Evolutionary conservation across 495 filamentous ascomycete species (phyloP).

Genomic region (Hypoxylon fuscum): DNA sequence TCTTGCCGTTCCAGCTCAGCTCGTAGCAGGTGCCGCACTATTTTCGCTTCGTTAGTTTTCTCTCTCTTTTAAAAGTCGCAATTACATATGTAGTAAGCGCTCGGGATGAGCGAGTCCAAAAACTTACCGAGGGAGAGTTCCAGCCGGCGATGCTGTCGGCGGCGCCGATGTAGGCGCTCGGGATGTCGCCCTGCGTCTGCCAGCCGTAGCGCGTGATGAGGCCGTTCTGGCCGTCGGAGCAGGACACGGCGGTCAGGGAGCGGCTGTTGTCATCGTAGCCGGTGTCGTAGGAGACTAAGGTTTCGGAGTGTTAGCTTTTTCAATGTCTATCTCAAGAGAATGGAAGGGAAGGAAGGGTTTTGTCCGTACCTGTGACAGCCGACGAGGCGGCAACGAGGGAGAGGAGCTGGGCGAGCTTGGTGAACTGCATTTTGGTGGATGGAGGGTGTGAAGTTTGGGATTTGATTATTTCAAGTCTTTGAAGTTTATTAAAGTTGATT

Average conservation of each 20-base stretch:
- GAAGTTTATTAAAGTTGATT: constrained; percentile 21
- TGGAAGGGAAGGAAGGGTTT: not conserved
- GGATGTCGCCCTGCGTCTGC: constrained; percentile 57
- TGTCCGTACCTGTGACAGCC: constrained; percentile 16
- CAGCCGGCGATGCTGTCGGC: constrained; percentile 65
- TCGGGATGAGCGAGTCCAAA: not conserved
- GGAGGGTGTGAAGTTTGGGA: not conserved
- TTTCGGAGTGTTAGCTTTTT: not conserved
- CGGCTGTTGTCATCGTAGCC: constrained; percentile 63
- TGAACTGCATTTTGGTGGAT: constrained; percentile 60
- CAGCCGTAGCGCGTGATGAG: constrained; percentile 63
- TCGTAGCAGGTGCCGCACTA: constrained; percentile 76
- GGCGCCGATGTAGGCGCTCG: constrained; percentile 70
- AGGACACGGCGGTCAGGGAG: constrained; percentile 58
- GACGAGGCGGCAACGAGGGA: constrained; percentile 34
- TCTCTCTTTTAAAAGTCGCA: not conserved
- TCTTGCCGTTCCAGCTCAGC: constrained; percentile 66
- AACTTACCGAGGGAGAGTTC: constrained; percentile 55
- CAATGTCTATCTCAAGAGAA: not conserved
- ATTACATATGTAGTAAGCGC: not conserved
- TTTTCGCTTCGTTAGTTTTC: constrained; percentile 40
- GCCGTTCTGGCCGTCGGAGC: constrained; percentile 68
- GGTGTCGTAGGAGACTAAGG: constrained; percentile 66
- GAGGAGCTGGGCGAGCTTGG: constrained; percentile 46
- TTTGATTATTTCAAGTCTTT: not conserved